A percentile compares a stretch with the other conserved stretches of the same genome.
phyloP scores from a whole-genome alignment of 1,139 yeast species.

The Lodderomyces beijingensis region DNA sequence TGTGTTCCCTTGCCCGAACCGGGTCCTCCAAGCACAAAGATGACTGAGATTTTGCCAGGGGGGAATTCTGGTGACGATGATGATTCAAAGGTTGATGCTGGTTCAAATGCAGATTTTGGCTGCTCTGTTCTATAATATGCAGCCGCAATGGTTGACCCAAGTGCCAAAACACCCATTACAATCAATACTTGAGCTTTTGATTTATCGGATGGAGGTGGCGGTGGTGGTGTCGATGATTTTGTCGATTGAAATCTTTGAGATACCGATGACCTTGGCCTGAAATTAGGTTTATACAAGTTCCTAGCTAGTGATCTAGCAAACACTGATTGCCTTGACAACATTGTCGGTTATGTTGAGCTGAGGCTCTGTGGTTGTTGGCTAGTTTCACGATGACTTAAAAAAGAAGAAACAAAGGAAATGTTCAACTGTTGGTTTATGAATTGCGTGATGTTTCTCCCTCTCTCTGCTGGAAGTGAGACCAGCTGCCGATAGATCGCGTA shows the following conservation, averaged over 20 bases:
- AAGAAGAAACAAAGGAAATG: no score
- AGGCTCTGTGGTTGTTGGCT: no score
- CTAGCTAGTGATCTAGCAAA: no score
- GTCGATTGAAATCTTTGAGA: no score
- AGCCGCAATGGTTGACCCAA: constrained; percentile 47
- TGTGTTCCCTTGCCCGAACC: constrained; percentile 99
- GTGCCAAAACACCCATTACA: constrained; percentile 34
- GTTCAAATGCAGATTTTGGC: constrained; percentile 49
- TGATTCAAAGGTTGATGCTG: constrained; percentile 22
- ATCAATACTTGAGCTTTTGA: constrained; percentile 24
- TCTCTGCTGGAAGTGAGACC: no score
- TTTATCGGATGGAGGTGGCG: constrained; percentile 12
- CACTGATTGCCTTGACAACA: no score
- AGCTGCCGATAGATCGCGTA: no score
- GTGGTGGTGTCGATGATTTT: constrained; percentile 12
- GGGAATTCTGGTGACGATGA: constrained; percentile 42
- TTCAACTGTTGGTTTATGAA: no score
- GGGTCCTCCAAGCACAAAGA: constrained; percentile 86
- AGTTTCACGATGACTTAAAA: no score
- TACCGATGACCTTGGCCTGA: constrained; percentile 14
- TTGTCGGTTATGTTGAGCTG: no score
- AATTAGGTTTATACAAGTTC: background rate
- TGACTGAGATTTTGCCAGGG: constrained; percentile 65
- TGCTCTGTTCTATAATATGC: constrained; percentile 38
- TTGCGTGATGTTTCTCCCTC: no score